Evolutionary conservation across 2,329 filamentous ascomycete species (phyloP).

Genomic region (Cladosporium sp.): DNA sequence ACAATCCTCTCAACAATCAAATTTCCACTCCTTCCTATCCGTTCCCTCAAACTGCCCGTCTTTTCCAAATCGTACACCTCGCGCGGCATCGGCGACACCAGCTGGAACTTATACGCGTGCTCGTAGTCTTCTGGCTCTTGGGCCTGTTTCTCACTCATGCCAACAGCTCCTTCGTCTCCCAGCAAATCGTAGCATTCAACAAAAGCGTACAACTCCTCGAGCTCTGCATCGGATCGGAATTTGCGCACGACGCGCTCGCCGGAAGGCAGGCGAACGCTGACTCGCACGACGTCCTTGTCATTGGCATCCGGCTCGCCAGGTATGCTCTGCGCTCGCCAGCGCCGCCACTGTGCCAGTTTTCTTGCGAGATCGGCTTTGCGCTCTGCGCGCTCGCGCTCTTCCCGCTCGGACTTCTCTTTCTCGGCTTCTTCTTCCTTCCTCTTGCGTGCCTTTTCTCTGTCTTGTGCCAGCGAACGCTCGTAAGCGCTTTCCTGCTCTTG

Average conservation of each 20-base stretch:
- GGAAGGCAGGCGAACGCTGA: constrained; percentile 62
- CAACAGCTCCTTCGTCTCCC: constrained; percentile 28
- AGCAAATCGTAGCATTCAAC: constrained; percentile 79
- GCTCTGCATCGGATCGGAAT: constrained; percentile 66
- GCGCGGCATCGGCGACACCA: constrained; percentile 83
- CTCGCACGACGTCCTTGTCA: constrained; percentile 70
- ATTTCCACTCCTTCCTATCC: constrained; percentile 81
- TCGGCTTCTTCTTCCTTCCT: constrained; percentile 73
- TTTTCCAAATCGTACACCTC: constrained; percentile 72
- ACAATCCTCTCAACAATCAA: constrained; percentile 77
- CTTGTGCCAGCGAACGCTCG: constrained; percentile 83
- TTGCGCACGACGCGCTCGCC: constrained; percentile 75
- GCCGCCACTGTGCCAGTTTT: constrained; percentile 70
- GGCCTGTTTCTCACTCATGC: constrained; percentile 38
- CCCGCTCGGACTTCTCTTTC: constrained; percentile 61
- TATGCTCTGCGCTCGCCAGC: constrained; percentile 73
- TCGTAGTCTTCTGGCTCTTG: constrained; percentile 67
- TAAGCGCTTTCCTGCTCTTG: constrained; percentile 91
- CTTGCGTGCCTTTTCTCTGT: constrained; percentile 78
- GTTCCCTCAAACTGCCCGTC: constrained; percentile 66
- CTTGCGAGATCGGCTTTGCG: constrained; percentile 58
- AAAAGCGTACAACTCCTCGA: constrained; percentile 94
- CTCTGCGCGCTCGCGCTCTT: constrained; percentile 64
- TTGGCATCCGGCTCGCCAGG: constrained; percentile 65
- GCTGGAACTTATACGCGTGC: constrained; percentile 80